These are phyloP conservation scores for Exserohilum rostratum DNA, from an alignment of 2,329 filamentous ascomycete genomes.

Conservation along the genomic window DNA sequence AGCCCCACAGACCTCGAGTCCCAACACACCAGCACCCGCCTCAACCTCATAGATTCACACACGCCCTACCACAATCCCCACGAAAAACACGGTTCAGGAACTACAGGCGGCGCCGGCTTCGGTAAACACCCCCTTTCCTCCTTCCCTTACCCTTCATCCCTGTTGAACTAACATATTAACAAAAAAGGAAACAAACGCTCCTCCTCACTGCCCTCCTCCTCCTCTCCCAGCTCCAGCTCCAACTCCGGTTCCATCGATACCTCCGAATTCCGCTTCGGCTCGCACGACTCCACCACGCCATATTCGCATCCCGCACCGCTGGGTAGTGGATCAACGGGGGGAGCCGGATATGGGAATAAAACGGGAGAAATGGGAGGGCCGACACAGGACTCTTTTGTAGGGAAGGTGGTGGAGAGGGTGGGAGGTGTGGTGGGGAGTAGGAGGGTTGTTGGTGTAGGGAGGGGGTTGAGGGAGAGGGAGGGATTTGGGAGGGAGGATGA, in stretches of 20 bases:
- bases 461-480: slow-evolving; percentile 55
- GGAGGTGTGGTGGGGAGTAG: slow-evolving; percentile 58
- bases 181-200: slow-evolving; percentile 48
- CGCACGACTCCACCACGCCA: slow-evolving; percentile 28
- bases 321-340: slow-evolving; percentile 42
- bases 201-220: slow-evolving; percentile 7
- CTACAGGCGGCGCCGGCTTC: slow-evolving; percentile 44
- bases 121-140: slow-evolving; percentile 8
- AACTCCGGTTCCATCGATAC: background rate
- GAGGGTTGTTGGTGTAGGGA: slow-evolving; percentile 57
- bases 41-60: slow-evolving; percentile 32
- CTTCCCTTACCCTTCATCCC: background rate
- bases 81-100: slow-evolving; percentile 40
- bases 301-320: slow-evolving; percentile 33
- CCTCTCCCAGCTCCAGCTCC: no score
- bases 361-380: slow-evolving; percentile 31
- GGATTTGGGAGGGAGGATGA: background rate
- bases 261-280: slow-evolving; percentile 25
- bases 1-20: slow-evolving; percentile 19
- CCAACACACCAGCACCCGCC: slow-evolving; percentile 37
- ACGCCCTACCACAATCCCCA: slow-evolving; percentile 36
- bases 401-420: slow-evolving; percentile 66
- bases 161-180: slow-evolving; percentile 1
- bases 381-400: slow-evolving; percentile 55
- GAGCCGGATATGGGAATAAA: slow-evolving; percentile 51